A percentile compares a stretch with the other conserved stretches of the same genome.
phyloP scores from a whole-genome alignment of 2,329 filamentous ascomycete species.

The Calonectria multiphialidica region DNA sequence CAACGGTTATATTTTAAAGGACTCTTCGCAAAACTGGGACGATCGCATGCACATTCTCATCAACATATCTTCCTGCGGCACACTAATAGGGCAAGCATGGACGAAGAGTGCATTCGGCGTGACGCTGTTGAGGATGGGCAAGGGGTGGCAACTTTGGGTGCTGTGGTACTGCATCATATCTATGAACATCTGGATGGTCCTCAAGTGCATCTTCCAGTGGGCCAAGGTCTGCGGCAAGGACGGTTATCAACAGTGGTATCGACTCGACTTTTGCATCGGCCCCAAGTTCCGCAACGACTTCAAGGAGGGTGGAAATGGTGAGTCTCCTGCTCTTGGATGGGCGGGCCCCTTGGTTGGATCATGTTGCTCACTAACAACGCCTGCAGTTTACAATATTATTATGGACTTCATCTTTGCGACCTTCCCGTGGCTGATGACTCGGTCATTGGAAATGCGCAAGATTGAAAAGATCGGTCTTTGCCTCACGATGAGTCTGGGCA shows the following conservation, averaged over 20 bases:
- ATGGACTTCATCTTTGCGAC: slow-evolving; percentile 65
- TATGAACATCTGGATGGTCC: slow-evolving; percentile 62
- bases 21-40: slow-evolving; percentile 57
- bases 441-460: slow-evolving; percentile 59
- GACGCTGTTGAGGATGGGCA: slow-evolving; percentile 56
- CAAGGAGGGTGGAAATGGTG: slow-evolving; percentile 64
- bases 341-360: too few relatives aligned
- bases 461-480: slow-evolving; percentile 64
- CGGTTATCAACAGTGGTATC: slow-evolving; percentile 60
- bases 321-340: slow-evolving; percentile 33
- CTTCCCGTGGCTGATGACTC: slow-evolving; percentile 64
- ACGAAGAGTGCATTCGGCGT: slow-evolving; percentile 54
- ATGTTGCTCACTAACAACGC: neutral
- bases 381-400: slow-evolving; percentile 63
- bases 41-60: slow-evolving; percentile 66
- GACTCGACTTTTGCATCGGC: slow-evolving; percentile 59
- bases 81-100: slow-evolving; percentile 50
- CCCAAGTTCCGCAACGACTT: slow-evolving; percentile 54
- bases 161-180: slow-evolving; percentile 62
- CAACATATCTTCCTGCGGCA: slow-evolving; percentile 55
- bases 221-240: slow-evolving; percentile 57
- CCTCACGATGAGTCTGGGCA: slow-evolving; percentile 62
- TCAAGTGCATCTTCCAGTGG: slow-evolving; percentile 63
- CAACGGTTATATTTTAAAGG: slow-evolving; percentile 58
- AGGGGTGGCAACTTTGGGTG: slow-evolving; percentile 55